These are phyloP conservation scores for Berkeleyomyces rouxiae DNA, from an alignment of 2,329 filamentous ascomycete species.

Conservation along the genomic window DNA sequence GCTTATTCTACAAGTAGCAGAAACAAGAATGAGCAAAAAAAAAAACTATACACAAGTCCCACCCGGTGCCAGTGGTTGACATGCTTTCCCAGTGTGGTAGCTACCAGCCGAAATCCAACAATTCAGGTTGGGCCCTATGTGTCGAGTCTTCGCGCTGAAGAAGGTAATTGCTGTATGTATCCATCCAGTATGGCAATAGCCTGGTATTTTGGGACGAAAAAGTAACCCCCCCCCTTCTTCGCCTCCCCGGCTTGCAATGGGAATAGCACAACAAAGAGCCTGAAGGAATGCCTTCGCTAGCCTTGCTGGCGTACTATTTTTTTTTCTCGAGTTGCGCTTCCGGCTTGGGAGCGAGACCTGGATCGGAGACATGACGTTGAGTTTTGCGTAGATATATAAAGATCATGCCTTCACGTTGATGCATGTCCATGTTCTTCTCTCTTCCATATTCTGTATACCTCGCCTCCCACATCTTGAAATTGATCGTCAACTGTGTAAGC, in stretches of 20 bases:
- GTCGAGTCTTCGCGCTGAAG: background rate
- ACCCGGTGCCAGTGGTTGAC: no score
- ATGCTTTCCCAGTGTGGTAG: background rate
- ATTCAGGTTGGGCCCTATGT: no score
- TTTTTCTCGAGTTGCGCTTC: background rate
- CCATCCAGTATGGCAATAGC: background rate
- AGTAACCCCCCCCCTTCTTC: background rate
- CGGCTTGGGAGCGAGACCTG: background rate
- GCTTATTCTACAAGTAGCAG: no score
- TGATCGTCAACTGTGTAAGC: background rate
- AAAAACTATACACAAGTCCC: no score
- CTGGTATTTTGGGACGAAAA: background rate
- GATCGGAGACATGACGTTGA: background rate
- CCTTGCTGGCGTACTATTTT: background rate
- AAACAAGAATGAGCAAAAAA: no score
- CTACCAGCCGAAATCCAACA: background rate
- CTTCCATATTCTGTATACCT: no score
- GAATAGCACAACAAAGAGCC: background rate
- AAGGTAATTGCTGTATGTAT: background rate
- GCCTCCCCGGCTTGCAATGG: background rate
- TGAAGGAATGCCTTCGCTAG: background rate
- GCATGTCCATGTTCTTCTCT: no score
- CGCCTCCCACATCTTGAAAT: background rate
- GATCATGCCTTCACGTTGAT: background rate
- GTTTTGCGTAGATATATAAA: background rate